These are phyloP conservation scores for Podila horticola DNA, from an alignment of 192 early-diverging fungal species.

Conservation along the genomic window DNA sequence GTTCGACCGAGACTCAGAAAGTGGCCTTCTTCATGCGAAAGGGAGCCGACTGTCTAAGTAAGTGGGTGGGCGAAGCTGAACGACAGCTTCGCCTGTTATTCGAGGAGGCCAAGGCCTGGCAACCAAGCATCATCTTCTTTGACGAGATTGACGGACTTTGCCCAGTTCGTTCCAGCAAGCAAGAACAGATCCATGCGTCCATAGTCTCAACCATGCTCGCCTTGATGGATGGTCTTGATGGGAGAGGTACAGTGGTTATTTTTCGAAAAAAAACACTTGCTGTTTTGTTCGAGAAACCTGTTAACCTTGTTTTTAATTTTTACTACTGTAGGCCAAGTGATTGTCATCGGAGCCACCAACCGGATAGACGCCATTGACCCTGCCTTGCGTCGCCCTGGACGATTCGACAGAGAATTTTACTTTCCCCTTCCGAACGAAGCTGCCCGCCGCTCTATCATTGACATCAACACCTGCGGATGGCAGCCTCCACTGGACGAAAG, in stretches of 20 bases:
- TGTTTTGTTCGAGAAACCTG: neutral
- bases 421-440: constrained; percentile 68
- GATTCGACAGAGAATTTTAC: constrained; percentile 81
- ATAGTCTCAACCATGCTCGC: constrained; percentile 80
- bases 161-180: constrained; percentile 70
- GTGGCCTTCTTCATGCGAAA: constrained; percentile 81
- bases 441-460: constrained; percentile 73
- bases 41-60: constrained; percentile 75
- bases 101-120: constrained; percentile 73
- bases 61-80: constrained; percentile 83
- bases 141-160: constrained; percentile 85
- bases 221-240: constrained; percentile 81
- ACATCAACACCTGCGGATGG: constrained; percentile 67
- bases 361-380: constrained; percentile 81
- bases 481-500: constrained; percentile 56
- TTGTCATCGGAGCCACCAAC: constrained; percentile 84
- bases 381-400: constrained; percentile 75
- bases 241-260: constrained; percentile 17
- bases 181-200: constrained; percentile 75
- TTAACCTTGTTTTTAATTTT: neutral
- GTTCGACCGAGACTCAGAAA: constrained; percentile 53
- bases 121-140: constrained; percentile 83
- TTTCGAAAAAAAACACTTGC: neutral
- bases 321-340: constrained; percentile 66
- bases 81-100: constrained; percentile 72